phyloP scores from a whole-genome alignment of 2,329 filamentous ascomycete genomes.

The Chrysosporium queenslandicum region DNA sequence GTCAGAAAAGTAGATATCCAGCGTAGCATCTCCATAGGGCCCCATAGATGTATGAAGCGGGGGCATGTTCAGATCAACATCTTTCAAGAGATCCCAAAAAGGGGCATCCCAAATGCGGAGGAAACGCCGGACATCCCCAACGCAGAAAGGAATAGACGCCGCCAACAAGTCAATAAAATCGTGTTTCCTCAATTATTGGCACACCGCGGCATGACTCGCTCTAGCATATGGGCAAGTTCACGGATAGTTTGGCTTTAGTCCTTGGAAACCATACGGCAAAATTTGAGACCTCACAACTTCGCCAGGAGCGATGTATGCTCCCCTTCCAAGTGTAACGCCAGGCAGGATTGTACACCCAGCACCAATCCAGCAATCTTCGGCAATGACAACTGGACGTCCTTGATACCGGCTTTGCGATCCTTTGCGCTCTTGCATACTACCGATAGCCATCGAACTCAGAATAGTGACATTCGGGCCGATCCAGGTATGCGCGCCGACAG shows the following conservation, averaged over 20 bases:
- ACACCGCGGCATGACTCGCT: neutral
- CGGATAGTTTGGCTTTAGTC: slow-evolving; percentile 32
- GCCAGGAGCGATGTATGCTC: slow-evolving; percentile 38
- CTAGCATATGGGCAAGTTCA: slow-evolving; percentile 3
- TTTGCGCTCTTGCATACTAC: slow-evolving; percentile 62
- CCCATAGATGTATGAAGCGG: neutral
- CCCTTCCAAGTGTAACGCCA: slow-evolving; percentile 35
- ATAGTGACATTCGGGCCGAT: slow-evolving; percentile 81
- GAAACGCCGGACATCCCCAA: neutral
- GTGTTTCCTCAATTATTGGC: neutral
- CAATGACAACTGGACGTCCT: slow-evolving; percentile 64
- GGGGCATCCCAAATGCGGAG: neutral
- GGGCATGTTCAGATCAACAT: neutral
- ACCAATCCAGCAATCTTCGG: slow-evolving; percentile 59
- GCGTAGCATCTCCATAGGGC: neutral
- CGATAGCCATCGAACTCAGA: slow-evolving; percentile 62
- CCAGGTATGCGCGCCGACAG: slow-evolving; percentile 58
- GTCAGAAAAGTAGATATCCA: neutral
- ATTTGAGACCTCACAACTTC: slow-evolving; percentile 38
- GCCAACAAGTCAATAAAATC: too few relatives aligned
- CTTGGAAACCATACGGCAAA: slow-evolving; percentile 35
- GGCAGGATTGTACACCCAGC: slow-evolving; percentile 50
- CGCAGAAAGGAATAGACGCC: neutral
- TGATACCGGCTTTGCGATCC: slow-evolving; percentile 63
- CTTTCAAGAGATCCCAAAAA: too few relatives aligned